phyloP scores from a whole-genome alignment of 1,284 basidiomycete genomes.

The Trichosporon ovoides region DNA sequence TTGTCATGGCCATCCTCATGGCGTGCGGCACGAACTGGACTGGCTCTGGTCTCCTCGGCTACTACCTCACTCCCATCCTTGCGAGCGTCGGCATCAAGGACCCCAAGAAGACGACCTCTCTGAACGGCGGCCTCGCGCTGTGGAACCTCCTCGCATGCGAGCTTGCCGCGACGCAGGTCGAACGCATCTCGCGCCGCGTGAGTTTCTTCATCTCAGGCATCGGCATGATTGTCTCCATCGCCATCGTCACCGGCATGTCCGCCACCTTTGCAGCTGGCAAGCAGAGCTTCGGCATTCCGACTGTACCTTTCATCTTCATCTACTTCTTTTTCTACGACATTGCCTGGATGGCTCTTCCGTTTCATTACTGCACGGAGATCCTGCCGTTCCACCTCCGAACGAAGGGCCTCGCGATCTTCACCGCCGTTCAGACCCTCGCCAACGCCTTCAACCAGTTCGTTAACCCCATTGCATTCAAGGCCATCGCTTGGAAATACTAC shows the following conservation, averaged over 20 bases:
- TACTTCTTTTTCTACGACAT: conserved; percentile 16
- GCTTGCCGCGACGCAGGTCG: conserved; percentile 9
- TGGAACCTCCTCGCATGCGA: conserved; percentile 21
- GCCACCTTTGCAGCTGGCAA: conserved; percentile 16
- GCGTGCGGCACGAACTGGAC: conserved; percentile 19
- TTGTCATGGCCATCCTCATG: conserved; percentile 24
- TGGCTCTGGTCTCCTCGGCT: conserved; percentile 30
- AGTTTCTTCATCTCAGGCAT: conserved; percentile 21
- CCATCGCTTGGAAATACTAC: conserved; percentile 15
- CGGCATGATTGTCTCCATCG: conserved; percentile 18
- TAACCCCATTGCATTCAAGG: conserved; percentile 18
- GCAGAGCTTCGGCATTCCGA: conserved; percentile 12
- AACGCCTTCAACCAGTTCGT: conserved; percentile 19
- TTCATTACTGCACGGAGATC: conserved; percentile 16
- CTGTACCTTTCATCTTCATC: conserved; percentile 23
- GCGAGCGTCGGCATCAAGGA: conserved; percentile 26
- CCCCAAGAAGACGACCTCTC: conserved; percentile 23
- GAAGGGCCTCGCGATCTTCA: conserved; percentile 20
- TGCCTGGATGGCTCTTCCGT: conserved; percentile 15
- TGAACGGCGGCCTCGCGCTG: conserved; percentile 22
- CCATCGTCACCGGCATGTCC: conserved; percentile 16
- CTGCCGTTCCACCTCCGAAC: conserved; percentile 17
- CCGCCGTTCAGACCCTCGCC: conserved; percentile 8
- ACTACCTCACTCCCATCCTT: conserved; percentile 30
- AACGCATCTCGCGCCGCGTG: conserved; percentile 18